These are phyloP conservation scores for Fusarium buharicum DNA, from an alignment of 2,329 filamentous ascomycete genomes.

Conservation along the genomic window DNA sequence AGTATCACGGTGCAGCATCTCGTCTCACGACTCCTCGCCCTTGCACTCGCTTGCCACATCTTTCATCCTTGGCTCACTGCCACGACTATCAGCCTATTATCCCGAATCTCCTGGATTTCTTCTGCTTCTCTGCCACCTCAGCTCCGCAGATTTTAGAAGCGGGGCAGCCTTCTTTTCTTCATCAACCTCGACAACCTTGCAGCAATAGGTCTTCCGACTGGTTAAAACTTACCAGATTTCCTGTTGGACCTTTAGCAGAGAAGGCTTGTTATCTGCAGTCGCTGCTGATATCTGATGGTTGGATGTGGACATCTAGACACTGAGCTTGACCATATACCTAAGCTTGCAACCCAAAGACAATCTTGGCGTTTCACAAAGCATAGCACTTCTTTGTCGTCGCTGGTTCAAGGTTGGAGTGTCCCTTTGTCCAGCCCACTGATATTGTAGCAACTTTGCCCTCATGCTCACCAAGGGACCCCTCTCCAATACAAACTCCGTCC, in stretches of 20 bases:
- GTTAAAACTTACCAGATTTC: constrained; percentile 7
- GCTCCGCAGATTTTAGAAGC: constrained; percentile 39
- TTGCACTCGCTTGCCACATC: constrained; percentile 49
- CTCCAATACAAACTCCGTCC: constrained; percentile 56
- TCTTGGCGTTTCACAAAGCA: neutral
- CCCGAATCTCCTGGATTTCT: constrained; percentile 19
- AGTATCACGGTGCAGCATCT: constrained; percentile 64
- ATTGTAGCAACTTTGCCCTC: constrained; percentile 50
- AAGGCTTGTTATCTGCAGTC: constrained; percentile 2
- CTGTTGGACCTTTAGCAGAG: neutral
- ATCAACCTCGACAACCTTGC: constrained; percentile 29
- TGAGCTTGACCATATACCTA: constrained; percentile 10
- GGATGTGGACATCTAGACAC: constrained; percentile 12
- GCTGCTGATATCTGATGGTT: constrained; percentile 4
- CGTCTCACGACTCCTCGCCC: constrained; percentile 56
- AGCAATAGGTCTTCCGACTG: constrained; percentile 17
- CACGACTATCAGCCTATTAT: constrained; percentile 19
- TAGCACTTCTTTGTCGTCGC: constrained; percentile 18
- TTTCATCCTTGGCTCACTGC: constrained; percentile 30
- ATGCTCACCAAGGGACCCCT: constrained; percentile 64
- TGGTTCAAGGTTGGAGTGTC: constrained; percentile 26
- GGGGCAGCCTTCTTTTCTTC: constrained; percentile 31
- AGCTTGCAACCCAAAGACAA: constrained; percentile 9
- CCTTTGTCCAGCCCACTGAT: constrained; percentile 35
- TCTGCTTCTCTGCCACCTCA: constrained; percentile 33